Base-by-base conservation (phyloP, 2,329 filamentous ascomycete genomes). In the Dactylonectria estremocensis region DNA sequence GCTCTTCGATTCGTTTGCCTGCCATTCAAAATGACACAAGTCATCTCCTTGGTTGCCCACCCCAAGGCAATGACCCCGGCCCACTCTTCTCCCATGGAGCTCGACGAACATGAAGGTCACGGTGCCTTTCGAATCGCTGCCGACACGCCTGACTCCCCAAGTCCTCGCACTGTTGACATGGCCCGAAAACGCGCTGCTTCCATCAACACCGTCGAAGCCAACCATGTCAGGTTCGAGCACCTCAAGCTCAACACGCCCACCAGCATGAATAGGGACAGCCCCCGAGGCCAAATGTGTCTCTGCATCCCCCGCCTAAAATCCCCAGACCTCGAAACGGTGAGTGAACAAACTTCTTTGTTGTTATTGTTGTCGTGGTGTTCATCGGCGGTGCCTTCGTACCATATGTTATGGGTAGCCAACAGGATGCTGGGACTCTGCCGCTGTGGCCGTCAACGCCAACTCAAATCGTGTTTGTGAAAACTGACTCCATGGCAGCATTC, bases 401-500 rank as follows among this genome's bases (percentile, higher is more conserved):
- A 18, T 37, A n/a, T 18, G 28, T 53, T 28, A 9, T 22, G 46
- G 43, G 52, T 10, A 53, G 11, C 8, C 28, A 33, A 37, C n/a
- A 13, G 11, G 10, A 35, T n/a, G 50, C 11, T 35, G 33, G 48
- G 11, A 5, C 31, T 20, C 35, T 53, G n/a, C n/a, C n/a, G 14
- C n/a, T 16, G n/a, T 33, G 28, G 11, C 24, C 24, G 3, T n/a
- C 49, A 24, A 18, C 50, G 8, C 9, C n/a, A 7, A 18, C 10
- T 18, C 18, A 31, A 18, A 37, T 20, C 9, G n/a, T 45, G 40
- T 14, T 53, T 20, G 20, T 22, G 13, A 6, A 22, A 49, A 49
- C 78, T 82, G 64, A 82, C 74, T 9, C 10, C 31, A 10, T 37
- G 80, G 77, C 79, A 99, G 96, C 95, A 57, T 99, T 99, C 84